These are phyloP conservation scores for Quercus aquifolioides DNA, from an alignment of 306 rosid genomes.

Conservation along the genomic window DNA sequence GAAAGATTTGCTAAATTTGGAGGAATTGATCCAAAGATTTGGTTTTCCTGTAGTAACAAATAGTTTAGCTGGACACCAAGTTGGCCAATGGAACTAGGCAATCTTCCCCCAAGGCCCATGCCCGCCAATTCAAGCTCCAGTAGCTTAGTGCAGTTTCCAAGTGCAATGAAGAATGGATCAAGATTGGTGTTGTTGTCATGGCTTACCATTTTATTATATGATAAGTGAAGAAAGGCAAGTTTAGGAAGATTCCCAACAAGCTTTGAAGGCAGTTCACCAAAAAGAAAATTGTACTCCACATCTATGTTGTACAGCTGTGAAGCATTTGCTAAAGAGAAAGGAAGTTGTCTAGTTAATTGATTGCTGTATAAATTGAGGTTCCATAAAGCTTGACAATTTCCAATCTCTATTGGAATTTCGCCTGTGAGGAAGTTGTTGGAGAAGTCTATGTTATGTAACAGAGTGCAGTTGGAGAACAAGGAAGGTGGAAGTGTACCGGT, in stretches of 20 bases:
- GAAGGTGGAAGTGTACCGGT: conserved; percentile 49
- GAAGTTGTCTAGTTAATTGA: conserved; percentile 54
- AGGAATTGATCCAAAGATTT: conserved; percentile 62
- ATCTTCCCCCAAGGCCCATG: conserved; percentile 33
- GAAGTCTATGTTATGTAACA: conserved; percentile 39
- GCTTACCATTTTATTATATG: conserved; percentile 51
- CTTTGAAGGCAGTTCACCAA: conserved; percentile 52
- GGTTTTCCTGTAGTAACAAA: conserved; percentile 51
- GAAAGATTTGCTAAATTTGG: conserved; percentile 43
- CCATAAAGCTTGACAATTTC: conserved; percentile 54
- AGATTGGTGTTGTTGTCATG: conserved; percentile 57
- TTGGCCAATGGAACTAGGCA: conserved; percentile 36
- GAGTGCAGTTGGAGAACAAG: conserved; percentile 58
- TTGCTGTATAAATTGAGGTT: conserved; percentile 58
- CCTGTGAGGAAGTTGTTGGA: conserved; percentile 52
- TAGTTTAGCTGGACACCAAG: conserved; percentile 19
- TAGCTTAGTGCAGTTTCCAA: conserved; percentile 43
- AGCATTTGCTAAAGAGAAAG: conserved; percentile 37
- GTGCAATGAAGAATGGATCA: conserved; percentile 51
- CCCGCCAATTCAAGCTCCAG: conserved; percentile 52
- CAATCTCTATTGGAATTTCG: conserved; percentile 52
- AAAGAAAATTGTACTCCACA: conserved; percentile 48
- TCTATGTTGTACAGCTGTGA: conserved; percentile 35
- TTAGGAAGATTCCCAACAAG: conserved; percentile 28
- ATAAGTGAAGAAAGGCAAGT: conserved; percentile 49